Evolutionary conservation across 805 yeast genomes (phyloP).

Genomic region (Suhomyces vadensis): DNA sequence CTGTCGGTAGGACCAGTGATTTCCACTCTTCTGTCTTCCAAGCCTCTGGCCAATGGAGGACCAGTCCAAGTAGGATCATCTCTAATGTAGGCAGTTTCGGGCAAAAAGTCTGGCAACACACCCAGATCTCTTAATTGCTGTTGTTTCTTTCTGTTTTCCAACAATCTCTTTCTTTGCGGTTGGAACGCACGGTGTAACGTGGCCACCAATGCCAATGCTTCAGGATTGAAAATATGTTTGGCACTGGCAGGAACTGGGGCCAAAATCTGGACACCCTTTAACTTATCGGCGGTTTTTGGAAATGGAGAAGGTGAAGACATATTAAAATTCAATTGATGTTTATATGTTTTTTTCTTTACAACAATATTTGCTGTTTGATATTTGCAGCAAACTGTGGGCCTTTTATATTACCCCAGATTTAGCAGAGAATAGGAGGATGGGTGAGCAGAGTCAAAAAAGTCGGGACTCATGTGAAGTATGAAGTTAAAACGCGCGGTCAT

Average conservation of each 20-base stretch:
- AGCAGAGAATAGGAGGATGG: not conserved
- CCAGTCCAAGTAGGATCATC: slow-evolving; percentile 77
- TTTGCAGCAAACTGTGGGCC: not conserved
- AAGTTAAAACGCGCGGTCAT: not conserved
- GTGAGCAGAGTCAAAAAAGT: not conserved
- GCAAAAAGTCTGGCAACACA: slow-evolving; percentile 58
- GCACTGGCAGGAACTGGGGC: slow-evolving; percentile 52
- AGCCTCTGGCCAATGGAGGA: slow-evolving; percentile 68
- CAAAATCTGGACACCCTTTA: slow-evolving; percentile 55
- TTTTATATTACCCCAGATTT: slow-evolving; percentile 11
- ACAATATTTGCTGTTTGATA: not conserved
- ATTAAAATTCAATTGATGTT: slow-evolving; percentile 1
- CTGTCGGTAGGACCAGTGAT: slow-evolving; percentile 87
- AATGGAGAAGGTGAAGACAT: slow-evolving; percentile 51
- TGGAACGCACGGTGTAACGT: slow-evolving; percentile 74
- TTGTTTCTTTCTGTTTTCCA: slow-evolving; percentile 60
- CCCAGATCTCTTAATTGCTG: slow-evolving; percentile 67
- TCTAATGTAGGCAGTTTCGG: slow-evolving; percentile 69
- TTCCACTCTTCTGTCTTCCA: slow-evolving; percentile 74
- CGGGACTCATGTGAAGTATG: slow-evolving; percentile 1
- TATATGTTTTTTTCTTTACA: not conserved
- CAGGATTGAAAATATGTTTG: slow-evolving; percentile 57
- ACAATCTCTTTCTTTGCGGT: slow-evolving; percentile 54
- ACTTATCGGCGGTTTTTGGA: slow-evolving; percentile 43
- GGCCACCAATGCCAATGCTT: slow-evolving; percentile 68